Evolutionary conservation across 768 basidiomycete genomes (phyloP).

Genomic region (Steccherinum ochraceum): DNA sequence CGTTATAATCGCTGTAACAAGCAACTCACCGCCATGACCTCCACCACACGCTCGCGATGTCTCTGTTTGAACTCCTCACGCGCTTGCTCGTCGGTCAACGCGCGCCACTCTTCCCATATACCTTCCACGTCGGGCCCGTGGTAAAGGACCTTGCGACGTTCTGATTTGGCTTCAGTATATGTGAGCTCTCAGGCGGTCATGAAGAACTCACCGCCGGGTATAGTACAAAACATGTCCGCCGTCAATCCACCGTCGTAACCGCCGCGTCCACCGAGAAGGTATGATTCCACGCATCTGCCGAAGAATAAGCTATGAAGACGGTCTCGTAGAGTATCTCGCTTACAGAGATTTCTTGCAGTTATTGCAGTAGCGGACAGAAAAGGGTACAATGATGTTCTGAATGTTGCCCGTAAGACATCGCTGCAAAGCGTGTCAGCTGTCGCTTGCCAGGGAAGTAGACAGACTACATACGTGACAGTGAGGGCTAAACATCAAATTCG

Average conservation of each 20-base stretch:
- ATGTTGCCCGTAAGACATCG: background rate
- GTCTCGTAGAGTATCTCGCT: background rate
- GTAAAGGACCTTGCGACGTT: background rate
- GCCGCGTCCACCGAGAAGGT: background rate
- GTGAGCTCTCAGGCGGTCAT: background rate
- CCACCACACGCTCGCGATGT: background rate
- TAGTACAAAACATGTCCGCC: background rate
- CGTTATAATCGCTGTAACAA: background rate
- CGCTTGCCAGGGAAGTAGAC: no score
- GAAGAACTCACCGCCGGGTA: background rate
- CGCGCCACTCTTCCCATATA: background rate
- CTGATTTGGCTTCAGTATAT: background rate
- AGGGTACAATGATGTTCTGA: background rate
- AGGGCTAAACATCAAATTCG: constrained; percentile 4
- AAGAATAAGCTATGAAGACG: background rate
- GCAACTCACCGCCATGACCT: background rate
- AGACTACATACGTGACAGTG: constrained; percentile 3
- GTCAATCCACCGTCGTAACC: background rate
- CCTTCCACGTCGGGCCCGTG: background rate
- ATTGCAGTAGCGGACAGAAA: background rate
- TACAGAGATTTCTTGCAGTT: background rate
- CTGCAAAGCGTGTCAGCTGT: no score
- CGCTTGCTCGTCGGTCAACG: background rate
- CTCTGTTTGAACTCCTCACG: background rate
- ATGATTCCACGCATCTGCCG: background rate